Base-by-base conservation (phyloP, 352 stramenopile species). In the Halophytophthora polymorphica region DNA sequence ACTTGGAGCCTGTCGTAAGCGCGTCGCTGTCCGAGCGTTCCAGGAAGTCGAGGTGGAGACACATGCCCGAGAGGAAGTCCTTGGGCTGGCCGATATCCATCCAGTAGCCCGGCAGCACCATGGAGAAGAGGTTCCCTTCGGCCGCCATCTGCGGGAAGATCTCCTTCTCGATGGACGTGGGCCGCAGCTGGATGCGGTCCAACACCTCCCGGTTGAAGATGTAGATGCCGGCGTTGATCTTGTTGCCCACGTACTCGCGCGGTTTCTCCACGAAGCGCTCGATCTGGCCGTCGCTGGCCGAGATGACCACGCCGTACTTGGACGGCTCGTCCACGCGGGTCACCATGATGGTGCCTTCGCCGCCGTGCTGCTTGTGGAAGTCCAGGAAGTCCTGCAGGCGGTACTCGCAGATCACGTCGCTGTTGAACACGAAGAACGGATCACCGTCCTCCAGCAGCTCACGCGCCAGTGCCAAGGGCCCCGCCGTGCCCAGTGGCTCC, bases 391-490 rank as follows among this genome's bases (percentile, higher is more conserved):
- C 76, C 41, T 88, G 68, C 33, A 93, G 66, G 3, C 74, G 72
- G 58, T 93, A 95, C 60, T 90, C 78, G 47, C 86, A 95, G 45
- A 91, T 90, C 37, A 95, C 80, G 67, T 96, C 87, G 54, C 80
- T 92, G 66, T 96, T 96, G 62, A 96, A 92, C 12, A 96, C 87
- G 45, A 96, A 96, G 62, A 96, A 96, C 53, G 86, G 78, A 28
- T 95, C 87, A 0, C 82, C 85, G 41, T 86, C 74, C 28, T 95
- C 78, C 56, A 96, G 65, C 47, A 93, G 69, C 22, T 93, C 83
- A 10, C 81, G 72, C 33, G 87, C 87, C 5, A 96, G 61, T 8
- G 83, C 86, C 34, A 96, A 65, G 10, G 87, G 87, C 0, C 87
- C 87, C 0, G 84, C 87, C 21, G 85, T 94, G 39, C 86, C 86